phyloP scores from a whole-genome alignment of 768 basidiomycete species.

The Tricholoma hemisulphureum region DNA sequence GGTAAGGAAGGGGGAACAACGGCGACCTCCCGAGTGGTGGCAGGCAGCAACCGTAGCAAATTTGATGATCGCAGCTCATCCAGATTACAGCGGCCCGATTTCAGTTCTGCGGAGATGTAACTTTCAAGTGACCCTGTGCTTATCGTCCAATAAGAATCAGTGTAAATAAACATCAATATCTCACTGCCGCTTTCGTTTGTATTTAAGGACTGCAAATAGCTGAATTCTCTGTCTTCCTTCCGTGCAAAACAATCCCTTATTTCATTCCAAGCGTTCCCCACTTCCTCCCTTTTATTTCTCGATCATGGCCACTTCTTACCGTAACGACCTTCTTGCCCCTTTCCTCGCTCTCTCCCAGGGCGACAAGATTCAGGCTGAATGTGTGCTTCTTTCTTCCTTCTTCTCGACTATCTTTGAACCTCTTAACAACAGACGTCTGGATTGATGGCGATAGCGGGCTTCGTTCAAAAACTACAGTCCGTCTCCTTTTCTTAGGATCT shows the following conservation, averaged over 20 bases:
- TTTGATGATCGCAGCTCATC: not conserved
- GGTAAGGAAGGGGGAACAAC: too few species aligned
- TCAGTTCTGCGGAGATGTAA: not conserved
- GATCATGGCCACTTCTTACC: conserved; percentile 46
- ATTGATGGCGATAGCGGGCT: conserved; percentile 93
- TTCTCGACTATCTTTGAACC: conserved; percentile 12
- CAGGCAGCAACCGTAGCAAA: too few species aligned
- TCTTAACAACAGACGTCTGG: conserved; percentile 78
- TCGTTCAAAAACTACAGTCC: conserved; percentile 93
- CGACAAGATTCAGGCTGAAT: conserved; percentile 92
- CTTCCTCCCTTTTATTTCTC: conserved; percentile 10
- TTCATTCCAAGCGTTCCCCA: not conserved
- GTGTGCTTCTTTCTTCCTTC: conserved; percentile 40
- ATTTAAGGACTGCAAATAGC: conserved; percentile 15
- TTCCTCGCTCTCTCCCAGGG: conserved; percentile 90
- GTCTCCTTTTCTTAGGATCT: conserved; percentile 23
- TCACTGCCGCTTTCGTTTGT: conserved; percentile 15
- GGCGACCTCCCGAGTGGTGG: too few species aligned
- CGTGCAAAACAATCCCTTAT: conserved; percentile 16
- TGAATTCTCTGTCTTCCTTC: conserved; percentile 20
- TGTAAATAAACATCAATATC: conserved; percentile 23
- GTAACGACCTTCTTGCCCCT: conserved; percentile 84
- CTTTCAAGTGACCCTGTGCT: conserved; percentile 10
- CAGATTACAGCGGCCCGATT: conserved; percentile 1
- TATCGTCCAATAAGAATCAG: conserved; percentile 46